A percentile compares a stretch with the other conserved stretches of the same genome.
These are phyloP conservation scores for Fusarium sp. DNA, from an alignment of 2,329 filamentous ascomycete genomes.

Conservation along the genomic window DNA sequence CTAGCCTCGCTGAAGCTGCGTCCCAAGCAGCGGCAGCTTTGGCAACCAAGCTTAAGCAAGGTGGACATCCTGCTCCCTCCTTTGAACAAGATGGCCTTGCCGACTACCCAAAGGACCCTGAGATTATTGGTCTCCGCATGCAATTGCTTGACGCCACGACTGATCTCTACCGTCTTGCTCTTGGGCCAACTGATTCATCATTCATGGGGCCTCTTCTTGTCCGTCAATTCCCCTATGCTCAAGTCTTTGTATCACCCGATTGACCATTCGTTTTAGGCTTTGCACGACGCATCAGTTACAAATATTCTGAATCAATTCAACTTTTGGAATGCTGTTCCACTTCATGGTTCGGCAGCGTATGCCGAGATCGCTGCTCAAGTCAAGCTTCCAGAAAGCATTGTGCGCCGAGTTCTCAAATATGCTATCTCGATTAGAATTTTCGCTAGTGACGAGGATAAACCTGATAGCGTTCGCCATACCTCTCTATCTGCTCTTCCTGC, in stretches of 20 bases:
- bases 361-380: constrained; percentile 48
- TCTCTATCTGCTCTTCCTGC: constrained; percentile 52
- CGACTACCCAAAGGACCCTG: constrained; percentile 23
- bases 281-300: constrained; percentile 14
- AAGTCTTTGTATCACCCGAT: too few relatives aligned
- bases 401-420: constrained; percentile 54
- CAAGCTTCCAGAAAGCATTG: constrained; percentile 53
- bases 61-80: constrained; percentile 5
- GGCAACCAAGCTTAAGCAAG: constrained; percentile 13
- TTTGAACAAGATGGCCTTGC: constrained; percentile 17
- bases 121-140: constrained; percentile 27
- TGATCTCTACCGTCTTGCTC: constrained; percentile 23
- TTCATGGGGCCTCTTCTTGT: constrained; percentile 19
- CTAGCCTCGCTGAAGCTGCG: not conserved
- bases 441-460: not conserved
- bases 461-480: constrained; percentile 49
- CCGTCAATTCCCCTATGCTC: not conserved
- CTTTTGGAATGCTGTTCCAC: constrained; percentile 42
- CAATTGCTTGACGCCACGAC: constrained; percentile 20
- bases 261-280: not conserved
- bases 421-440: constrained; percentile 55
- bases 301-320: constrained; percentile 43
- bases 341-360: constrained; percentile 35
- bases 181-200: constrained; percentile 17
- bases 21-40: not conserved